Evolutionary conservation across 2,329 filamentous ascomycete genomes (phyloP).

Genomic region (Fusarium bulbicola): DNA sequence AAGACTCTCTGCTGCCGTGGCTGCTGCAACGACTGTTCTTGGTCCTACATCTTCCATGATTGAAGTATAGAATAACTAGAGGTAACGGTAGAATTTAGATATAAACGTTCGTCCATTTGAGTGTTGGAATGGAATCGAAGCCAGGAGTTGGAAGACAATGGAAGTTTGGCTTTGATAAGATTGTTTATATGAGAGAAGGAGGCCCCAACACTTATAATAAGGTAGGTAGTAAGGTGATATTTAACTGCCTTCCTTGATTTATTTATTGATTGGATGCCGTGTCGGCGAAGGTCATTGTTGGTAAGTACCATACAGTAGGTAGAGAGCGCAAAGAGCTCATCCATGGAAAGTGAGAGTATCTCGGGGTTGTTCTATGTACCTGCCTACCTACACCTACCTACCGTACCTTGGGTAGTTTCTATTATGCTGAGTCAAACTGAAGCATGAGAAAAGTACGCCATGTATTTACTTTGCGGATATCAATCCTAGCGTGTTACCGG

Average conservation of each 20-base stretch:
- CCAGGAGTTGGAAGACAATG: not conserved
- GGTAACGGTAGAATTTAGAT: not conserved
- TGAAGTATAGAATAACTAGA: not conserved
- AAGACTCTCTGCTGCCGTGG: not conserved
- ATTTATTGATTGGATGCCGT: not conserved
- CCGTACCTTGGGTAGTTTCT: no score
- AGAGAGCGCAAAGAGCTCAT: not conserved
- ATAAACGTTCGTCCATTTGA: not conserved
- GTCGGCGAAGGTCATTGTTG: not conserved
- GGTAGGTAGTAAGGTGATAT: no score
- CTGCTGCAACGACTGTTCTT: not conserved
- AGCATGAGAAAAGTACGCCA: not conserved
- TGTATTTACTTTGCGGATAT: not conserved
- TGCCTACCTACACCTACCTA: no score
- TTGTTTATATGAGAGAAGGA: not conserved
- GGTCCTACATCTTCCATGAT: not conserved
- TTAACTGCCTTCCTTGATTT: not conserved
- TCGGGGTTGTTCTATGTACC: no score
- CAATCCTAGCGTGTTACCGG: not conserved
- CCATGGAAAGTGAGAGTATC: not conserved
- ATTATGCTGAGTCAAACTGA: not conserved
- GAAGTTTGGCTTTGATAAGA: not conserved
- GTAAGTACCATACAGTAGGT: not conserved
- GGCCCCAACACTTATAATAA: no score
- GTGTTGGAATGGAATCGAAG: not conserved